These are phyloP conservation scores for Populus davidiana DNA, from an alignment of 345 rosid genomes.

Conservation along the genomic window DNA sequence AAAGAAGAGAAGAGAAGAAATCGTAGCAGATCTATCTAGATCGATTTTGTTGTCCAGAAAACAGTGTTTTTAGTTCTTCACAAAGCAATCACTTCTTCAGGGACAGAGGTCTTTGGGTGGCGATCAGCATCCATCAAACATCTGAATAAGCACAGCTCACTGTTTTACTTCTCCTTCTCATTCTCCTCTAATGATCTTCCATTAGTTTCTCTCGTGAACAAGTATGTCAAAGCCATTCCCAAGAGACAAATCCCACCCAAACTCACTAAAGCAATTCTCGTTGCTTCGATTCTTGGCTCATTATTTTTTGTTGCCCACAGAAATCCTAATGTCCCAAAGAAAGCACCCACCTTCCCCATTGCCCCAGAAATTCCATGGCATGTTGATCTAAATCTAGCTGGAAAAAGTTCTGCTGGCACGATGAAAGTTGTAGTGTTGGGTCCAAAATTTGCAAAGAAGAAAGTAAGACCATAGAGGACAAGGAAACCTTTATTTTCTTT, in stretches of 20 bases:
- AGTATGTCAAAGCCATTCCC: conserved; percentile 47
- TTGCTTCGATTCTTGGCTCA: conserved; percentile 19
- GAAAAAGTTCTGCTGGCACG: conserved; percentile 76
- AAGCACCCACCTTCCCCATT: conserved; percentile 66
- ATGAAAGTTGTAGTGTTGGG: conserved; percentile 82
- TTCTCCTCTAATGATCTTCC: conserved; percentile 73
- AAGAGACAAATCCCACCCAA: conserved; percentile 54
- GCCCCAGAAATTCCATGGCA: conserved; percentile 84
- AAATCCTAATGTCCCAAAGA: conserved; percentile 59
- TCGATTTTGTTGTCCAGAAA: not conserved
- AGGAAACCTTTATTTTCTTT: conserved; percentile 34
- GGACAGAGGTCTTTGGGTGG: not conserved
- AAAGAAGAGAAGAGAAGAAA: not conserved
- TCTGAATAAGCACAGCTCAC: not conserved
- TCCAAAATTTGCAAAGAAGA: conserved; percentile 81
- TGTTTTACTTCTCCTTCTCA: conserved; percentile 33
- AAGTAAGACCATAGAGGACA: conserved; percentile 46
- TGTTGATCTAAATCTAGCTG: conserved; percentile 76
- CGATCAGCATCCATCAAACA: not conserved
- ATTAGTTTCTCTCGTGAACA: conserved; percentile 59
- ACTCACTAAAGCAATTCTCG: conserved; percentile 37
- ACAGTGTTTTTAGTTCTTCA: not conserved
- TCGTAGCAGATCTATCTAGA: not conserved
- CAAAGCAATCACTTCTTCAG: not conserved
- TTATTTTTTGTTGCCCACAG: conserved; percentile 38